Conservation (phyloP, 345 rosid species). For the Trapa bicornis region DNA sequence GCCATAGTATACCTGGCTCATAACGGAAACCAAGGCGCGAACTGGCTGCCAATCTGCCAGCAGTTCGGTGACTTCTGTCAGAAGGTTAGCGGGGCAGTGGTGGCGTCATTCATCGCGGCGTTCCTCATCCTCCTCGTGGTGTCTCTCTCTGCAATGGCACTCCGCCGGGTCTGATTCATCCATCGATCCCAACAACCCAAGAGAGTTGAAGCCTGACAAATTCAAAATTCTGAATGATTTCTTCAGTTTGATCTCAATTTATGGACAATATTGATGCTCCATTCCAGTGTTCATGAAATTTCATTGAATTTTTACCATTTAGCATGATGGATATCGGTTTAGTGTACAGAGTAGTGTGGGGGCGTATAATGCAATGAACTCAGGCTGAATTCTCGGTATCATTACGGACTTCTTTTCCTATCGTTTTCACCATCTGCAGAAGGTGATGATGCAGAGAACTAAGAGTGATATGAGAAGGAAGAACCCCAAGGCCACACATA, state of each 20-base stretch:
- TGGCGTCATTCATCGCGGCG: conserved; percentile 44
- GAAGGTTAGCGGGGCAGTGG: conserved; percentile 71
- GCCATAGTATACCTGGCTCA: conserved; percentile 80
- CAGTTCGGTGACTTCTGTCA: conserved; percentile 85
- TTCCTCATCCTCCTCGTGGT: conserved; percentile 34
- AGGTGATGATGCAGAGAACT: conserved; percentile 14
- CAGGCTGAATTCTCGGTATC: too few relatives aligned
- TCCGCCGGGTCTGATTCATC: conserved; percentile 26
- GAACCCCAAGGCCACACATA: conserved; percentile 38
- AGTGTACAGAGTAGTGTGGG: too few relatives aligned
- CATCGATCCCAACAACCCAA: too few relatives aligned
- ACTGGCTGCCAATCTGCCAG: conserved; percentile 70
- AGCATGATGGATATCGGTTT: too few relatives aligned
- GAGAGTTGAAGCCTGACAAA: background rate
- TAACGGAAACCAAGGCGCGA: conserved; percentile 65
- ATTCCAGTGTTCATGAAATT: too few relatives aligned
- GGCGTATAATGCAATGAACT: too few relatives aligned
- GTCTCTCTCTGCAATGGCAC: conserved; percentile 56
- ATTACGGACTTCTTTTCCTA: too few relatives aligned
- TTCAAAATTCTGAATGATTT: background rate
- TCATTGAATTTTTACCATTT: too few relatives aligned
- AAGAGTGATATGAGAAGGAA: conserved; percentile 16
- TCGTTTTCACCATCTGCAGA: conserved; percentile 12
- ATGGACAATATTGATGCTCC: too few relatives aligned
- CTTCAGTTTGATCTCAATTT: background rate